Percentiles rank a stretch among this genome's conserved stretches.
phyloP scores from a whole-genome alignment of 164 flowering plant species.

The Buxus sempervirens region DNA sequence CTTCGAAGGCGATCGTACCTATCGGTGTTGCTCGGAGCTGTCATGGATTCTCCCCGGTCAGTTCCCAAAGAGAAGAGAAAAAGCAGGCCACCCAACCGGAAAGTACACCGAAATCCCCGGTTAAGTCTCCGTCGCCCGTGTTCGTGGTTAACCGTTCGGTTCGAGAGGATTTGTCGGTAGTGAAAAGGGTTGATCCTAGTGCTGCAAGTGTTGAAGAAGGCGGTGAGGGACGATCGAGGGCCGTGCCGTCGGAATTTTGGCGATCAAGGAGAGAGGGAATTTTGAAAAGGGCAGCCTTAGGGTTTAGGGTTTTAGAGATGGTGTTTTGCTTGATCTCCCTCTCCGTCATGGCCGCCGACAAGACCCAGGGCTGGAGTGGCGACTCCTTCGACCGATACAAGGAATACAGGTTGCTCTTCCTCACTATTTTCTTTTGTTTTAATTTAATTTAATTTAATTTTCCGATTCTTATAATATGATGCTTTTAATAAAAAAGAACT shows the following conservation, averaged over 20 bases:
- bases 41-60: conserved; percentile 15
- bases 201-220: conserved; percentile 22
- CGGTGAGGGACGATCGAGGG: conserved; percentile 25
- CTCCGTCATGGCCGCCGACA: conserved; percentile 91
- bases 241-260: conserved; percentile 30
- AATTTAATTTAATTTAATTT: too few species aligned
- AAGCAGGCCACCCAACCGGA: neutral
- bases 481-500: too few species aligned
- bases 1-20: conserved; percentile 35
- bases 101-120: conserved; percentile 5
- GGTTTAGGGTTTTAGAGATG: conserved; percentile 59
- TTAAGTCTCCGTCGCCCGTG: conserved; percentile 11
- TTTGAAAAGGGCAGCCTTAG: conserved; percentile 53
- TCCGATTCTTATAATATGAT: too few species aligned
- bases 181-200: conserved; percentile 16
- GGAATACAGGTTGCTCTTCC: conserved; percentile 67
- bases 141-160: conserved; percentile 24
- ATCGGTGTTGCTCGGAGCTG: conserved; percentile 14
- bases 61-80: conserved; percentile 14
- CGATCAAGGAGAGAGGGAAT: conserved; percentile 35
- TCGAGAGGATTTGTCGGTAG: conserved; percentile 11
- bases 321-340: conserved; percentile 73
- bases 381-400: conserved; percentile 92
- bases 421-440: neutral
- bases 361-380: conserved; percentile 90